Evolutionary conservation across 2,329 filamentous ascomycete genomes (phyloP).

Genomic region (Exophiala sideris): DNA sequence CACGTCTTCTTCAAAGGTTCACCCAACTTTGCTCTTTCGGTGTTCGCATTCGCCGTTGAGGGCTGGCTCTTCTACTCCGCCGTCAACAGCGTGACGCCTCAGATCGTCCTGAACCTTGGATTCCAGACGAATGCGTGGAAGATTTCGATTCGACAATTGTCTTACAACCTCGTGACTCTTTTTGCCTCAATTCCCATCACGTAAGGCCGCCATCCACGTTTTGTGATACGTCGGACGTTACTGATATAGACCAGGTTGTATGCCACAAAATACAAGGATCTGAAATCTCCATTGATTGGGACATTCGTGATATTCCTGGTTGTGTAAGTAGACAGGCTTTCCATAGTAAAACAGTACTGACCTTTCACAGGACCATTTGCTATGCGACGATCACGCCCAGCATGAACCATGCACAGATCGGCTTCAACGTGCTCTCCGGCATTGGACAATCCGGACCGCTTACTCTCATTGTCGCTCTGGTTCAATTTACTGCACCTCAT

Average conservation of each 20-base stretch:
- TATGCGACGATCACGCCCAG: conserved; percentile 46
- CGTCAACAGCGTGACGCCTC: conserved; percentile 50
- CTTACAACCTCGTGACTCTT: conserved; percentile 42
- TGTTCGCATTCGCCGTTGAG: conserved; percentile 57
- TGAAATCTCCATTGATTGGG: conserved; percentile 46
- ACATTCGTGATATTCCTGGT: conserved; percentile 49
- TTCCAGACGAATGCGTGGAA: conserved; percentile 46
- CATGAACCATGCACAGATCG: conserved; percentile 47
- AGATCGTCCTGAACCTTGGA: conserved; percentile 49
- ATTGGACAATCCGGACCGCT: conserved; percentile 51
- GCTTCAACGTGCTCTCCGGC: conserved; percentile 47
- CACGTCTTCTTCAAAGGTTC: conserved; percentile 55
- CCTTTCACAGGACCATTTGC: conserved; percentile 39
- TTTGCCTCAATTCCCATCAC: conserved; percentile 44
- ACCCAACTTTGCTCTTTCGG: conserved; percentile 54
- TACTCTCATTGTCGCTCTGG: conserved; percentile 48
- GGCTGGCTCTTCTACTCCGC: conserved; percentile 59
- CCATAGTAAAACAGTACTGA: conserved; percentile 2
- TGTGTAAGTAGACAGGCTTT: conserved; percentile 36
- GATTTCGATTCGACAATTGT: conserved; percentile 50
- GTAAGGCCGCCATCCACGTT: conserved; percentile 25
- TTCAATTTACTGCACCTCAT: conserved; percentile 55
- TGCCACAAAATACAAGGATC: conserved; percentile 49
- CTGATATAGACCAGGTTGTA: conserved; percentile 34
- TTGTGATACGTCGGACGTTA: neutral